Evolutionary conservation across 169 alveolate genomes (phyloP).

Genomic region (Plasmodium coatneyi): DNA sequence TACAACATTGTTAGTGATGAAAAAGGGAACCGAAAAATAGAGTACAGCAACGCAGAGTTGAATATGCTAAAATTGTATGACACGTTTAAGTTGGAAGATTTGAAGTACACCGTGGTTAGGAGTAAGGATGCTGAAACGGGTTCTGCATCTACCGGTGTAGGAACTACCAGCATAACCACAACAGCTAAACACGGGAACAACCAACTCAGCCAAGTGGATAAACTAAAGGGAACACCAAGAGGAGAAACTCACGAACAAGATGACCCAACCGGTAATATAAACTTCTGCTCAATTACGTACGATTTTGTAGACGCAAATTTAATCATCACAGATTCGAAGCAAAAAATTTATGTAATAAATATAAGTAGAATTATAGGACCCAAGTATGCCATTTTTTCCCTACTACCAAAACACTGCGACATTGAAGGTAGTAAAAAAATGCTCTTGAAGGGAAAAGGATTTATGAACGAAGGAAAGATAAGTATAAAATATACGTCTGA

Average conservation of each 20-base stretch:
- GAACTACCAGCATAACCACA: not conserved
- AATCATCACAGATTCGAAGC: slow-evolving; percentile 33
- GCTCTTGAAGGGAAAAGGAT: slow-evolving; percentile 57
- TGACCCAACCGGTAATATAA: not conserved
- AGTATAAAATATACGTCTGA: slow-evolving; percentile 35
- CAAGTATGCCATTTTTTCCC: slow-evolving; percentile 49
- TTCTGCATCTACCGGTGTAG: not conserved
- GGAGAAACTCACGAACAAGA: not conserved
- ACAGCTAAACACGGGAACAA: not conserved
- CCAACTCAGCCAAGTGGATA: not conserved
- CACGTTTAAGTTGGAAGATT: slow-evolving; percentile 54
- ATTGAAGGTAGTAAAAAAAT: slow-evolving; percentile 61
- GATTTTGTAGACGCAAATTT: slow-evolving; percentile 58
- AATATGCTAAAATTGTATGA: slow-evolving; percentile 67
- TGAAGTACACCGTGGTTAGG: slow-evolving; percentile 27
- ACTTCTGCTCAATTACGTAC: slow-evolving; percentile 39
- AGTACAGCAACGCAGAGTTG: slow-evolving; percentile 20
- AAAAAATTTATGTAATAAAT: slow-evolving; percentile 45
- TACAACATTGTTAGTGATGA: slow-evolving; percentile 65
- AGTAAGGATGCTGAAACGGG: not conserved
- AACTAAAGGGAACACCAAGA: not conserved
- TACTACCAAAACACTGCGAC: slow-evolving; percentile 39
- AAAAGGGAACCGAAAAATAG: slow-evolving; percentile 59
- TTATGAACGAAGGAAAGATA: slow-evolving; percentile 56
- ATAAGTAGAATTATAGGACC: slow-evolving; percentile 68